These are phyloP conservation scores for Brassica napus DNA, from an alignment of 345 rosid genomes.

Conservation along the genomic window Da-Ae NC_063444.1:808001-808500, in stretches of 20 bases:
- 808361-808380: background rate
- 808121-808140: too few species aligned
- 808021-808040: background rate
- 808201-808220: too few species aligned
- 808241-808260: conserved; percentile 31
- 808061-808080: background rate
- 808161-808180: too few species aligned
- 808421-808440: too few species aligned
- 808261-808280: conserved; percentile 43
- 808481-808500: too few species aligned
- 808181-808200: too few species aligned
- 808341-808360: background rate
- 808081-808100: background rate
- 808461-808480: too few species aligned
- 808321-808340: conserved; percentile 1
- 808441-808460: too few species aligned
- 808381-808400: too few species aligned
- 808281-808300: conserved; percentile 37
- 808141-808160: too few species aligned
- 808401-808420: too few species aligned
- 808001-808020: background rate
- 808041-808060: too few species aligned
- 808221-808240: background rate
- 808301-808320: conserved; percentile 32
- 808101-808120: conserved; percentile 14